Evolutionary conservation across 2,329 filamentous ascomycete genomes (phyloP), one percentile per base, ranked within the genome.

Genomic region (Pseudocercospora vitis): DNA sequence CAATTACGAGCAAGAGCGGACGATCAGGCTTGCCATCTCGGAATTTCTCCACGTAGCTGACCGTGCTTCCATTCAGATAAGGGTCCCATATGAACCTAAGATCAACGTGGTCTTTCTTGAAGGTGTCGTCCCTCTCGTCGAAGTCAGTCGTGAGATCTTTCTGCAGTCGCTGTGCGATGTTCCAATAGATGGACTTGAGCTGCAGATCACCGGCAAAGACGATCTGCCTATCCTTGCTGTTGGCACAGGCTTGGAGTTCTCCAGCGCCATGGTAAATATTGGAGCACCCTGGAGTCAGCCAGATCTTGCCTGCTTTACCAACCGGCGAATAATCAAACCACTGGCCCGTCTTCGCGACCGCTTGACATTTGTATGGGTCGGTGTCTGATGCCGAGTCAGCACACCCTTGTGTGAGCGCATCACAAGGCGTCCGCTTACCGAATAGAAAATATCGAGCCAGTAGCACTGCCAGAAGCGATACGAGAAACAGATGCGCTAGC

Each of bases 31-130:
- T 45, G 47, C 57, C 62, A 40, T 63, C 56, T 24, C 63, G 66
- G 57, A 74, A 78, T 2, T 63, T 63, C 23, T 67, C 63, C 35
- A 83, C 60, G 44, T 78, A 73, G 11, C 69, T 63, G 19, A 72
- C 64, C 23, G 80, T 62, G 0, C 76, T 75, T 23, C 77, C 74
- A 65, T 86, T 81, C 19, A 86, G 71, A 69, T 74, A 84, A 0
- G 84, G 83, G 66, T 87, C 83, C 81, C 82, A 86, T 8, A 84
- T 66, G 57, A 84, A 85, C 42, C 80, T 71, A 21, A 85, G 60
- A 23, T 65, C 73, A 2, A 81, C 72, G n/a, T 73, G 74, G 11
- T 71, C 71, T 1, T 73, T 72, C 4, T 70, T 67, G 51, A 79
- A 75, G 3, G 71, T 67, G 5, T 79, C 64, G 64, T 81, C 73